Evolutionary conservation across 257 asterid genomes (phyloP), one percentile per base, ranked within the genome.

Genomic region (Ligustrum vulgare): DNA sequence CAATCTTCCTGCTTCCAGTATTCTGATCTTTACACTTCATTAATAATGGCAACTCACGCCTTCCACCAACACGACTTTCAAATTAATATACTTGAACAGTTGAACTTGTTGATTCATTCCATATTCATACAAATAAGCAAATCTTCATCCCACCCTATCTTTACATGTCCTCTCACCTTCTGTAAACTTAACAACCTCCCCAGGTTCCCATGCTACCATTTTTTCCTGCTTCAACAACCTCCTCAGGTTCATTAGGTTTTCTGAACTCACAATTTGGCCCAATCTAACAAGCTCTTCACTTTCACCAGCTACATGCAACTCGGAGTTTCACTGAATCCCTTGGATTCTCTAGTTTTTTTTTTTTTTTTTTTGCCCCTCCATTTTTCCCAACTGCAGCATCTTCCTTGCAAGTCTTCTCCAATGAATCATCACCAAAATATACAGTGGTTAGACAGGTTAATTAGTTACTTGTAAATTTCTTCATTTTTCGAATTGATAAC

Each of bases 31-130:
- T 72, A 35, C 75, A 76, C 54, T 60, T 78, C 23, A 79, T 16
- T 0, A 86, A 79, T 41, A 22, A 76, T 0, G 89, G 87, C 80
- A 81, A 69, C 65, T 79, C 68, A 13, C 87, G 86, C 73, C 72
- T 67, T 75, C 73, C 39, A 10, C 64, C 69, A 28, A 31, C 60
- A 54, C 60, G 23, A 15, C 47, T 33, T 72, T 20, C 2, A 54
- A 63, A 12, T 64, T 79, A 33, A 5, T 65, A 68, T 54, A 58
- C 54, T 51, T 35, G 32, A 65, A 67, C 76, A n/a, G n/a, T n/a
- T n/a, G n/a, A n/a, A n/a, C n/a, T 74, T 66, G 37, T 84, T 80
- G 25, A 51, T 45, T 5, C 71, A 70, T 73, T 77, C 77, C 1
- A 11, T 35, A 47, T 45, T 69, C 62, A 71, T 73, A 20, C 49